These are phyloP conservation scores for Paecilomyces formosus DNA, from an alignment of 2,329 filamentous ascomycete genomes.

Conservation along the genomic window DNA sequence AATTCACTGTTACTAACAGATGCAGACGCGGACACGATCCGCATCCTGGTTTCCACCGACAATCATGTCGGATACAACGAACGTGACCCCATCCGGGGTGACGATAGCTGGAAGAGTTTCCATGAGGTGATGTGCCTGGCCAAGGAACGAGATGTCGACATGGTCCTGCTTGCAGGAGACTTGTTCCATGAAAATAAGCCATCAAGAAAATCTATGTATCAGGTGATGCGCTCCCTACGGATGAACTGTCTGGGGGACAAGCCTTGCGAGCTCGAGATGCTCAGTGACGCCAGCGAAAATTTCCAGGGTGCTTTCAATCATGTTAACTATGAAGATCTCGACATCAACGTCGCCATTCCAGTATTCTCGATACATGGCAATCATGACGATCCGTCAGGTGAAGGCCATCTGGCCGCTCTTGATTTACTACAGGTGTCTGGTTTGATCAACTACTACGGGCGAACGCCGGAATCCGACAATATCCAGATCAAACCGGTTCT, in stretches of 20 bases:
- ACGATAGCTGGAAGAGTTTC: conserved; percentile 95
- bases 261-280: conserved; percentile 87
- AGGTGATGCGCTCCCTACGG: conserved; percentile 90
- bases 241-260: conserved; percentile 94
- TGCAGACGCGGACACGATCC: conserved; percentile 71
- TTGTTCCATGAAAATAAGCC: conserved; percentile 98
- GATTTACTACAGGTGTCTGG: conserved; percentile 88
- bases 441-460: conserved; percentile 91
- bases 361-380: conserved; percentile 99
- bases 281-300: conserved; percentile 85
- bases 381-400: conserved; percentile 95
- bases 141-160: conserved; percentile 84
- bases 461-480: conserved; percentile 85
- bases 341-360: conserved; percentile 94
- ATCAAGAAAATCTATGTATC: conserved; percentile 89
- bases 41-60: conserved; percentile 88
- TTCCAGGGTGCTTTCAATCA: conserved; percentile 86
- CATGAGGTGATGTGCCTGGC: conserved; percentile 91
- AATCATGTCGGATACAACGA: conserved; percentile 98
- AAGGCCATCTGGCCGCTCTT: conserved; percentile 83
- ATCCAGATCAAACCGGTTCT: conserved; percentile 87
- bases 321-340: conserved; percentile 95
- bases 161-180: conserved; percentile 88
- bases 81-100: conserved; percentile 84
- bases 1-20: conserved; percentile 1